Evolutionary conservation across 1,284 basidiomycete genomes (phyloP), one percentile per base, ranked within the genome.

Genomic region (Takashimella koratensis): DNA sequence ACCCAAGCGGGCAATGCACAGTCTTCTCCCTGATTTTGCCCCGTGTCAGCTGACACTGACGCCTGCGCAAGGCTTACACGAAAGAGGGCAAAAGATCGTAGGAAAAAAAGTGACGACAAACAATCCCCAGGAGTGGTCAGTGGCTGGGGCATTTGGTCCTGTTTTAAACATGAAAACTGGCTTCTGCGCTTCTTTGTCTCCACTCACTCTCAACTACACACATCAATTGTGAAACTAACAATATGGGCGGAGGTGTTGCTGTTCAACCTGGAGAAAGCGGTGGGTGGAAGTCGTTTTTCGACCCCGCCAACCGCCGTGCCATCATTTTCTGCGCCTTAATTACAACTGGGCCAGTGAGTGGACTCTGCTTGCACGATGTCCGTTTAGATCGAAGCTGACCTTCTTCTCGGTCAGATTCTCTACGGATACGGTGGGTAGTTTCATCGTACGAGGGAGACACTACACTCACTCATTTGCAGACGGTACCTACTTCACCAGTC

Each of bases 401-500:
- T n/a, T n/a, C n/a, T n/a, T n/a, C 19, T 23, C 19, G 19, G 6
- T 43, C 6, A 43, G 4, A 59, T 66, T 47, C 68, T 76, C 19
- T 78, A 77, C 59, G 76, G 76, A 39, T 76, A 76, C 59, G 30
- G 30, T 36, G 16, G 54, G 54, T 47, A 55, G 53, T 46, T 40
- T 23, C 24, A 21, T 25, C 19, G 36, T 42, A 4, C 49, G n/a
- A n/a, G n/a, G n/a, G n/a, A 25, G 45, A 47, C 20, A 49, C 50
- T 65, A 11, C 16, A 36, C 30, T 36, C 8, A 36, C 30, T 36
- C 16, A 8, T n/a, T 36, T 8, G 16, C 30, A 36, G 64, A 71
- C 54, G 67, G 68, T 43, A 74, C 71, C 6, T 75, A 75, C 54
- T 75, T 73, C 53, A 71, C 72, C 21, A 68, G 73, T 46, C 66